Percentiles rank a stretch among this genome's conserved stretches.
phyloP scores from a whole-genome alignment of 2,329 filamentous ascomycete species.

The Metarhizium rileyi region DNA sequence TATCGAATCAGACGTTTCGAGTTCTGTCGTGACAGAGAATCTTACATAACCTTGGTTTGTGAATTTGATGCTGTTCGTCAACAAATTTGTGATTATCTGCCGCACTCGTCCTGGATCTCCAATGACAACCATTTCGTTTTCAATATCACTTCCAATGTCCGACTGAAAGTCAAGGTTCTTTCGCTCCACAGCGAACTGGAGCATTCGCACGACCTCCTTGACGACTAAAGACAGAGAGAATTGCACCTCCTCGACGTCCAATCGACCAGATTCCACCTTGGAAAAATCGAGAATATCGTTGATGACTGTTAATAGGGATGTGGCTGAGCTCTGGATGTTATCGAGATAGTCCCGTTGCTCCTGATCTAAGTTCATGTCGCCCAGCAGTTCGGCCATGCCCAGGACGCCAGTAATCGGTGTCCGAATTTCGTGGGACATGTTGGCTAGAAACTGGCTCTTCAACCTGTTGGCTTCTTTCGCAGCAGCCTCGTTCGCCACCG shows the following conservation, averaged over 20 bases:
- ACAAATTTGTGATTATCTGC: constrained; percentile 72
- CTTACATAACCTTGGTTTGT: constrained; percentile 59
- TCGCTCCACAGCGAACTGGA: constrained; percentile 72
- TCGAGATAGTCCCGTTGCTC: constrained; percentile 68
- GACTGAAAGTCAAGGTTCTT: constrained; percentile 66
- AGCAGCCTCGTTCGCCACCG: constrained; percentile 65
- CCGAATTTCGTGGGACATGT: constrained; percentile 74
- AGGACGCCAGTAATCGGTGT: constrained; percentile 74
- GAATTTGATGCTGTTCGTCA: constrained; percentile 71
- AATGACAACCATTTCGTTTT: constrained; percentile 65
- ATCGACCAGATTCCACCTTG: constrained; percentile 68
- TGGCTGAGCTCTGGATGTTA: constrained; percentile 70
- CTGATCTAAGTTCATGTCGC: constrained; percentile 56
- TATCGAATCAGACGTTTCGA: constrained; percentile 54
- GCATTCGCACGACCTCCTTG: constrained; percentile 76
- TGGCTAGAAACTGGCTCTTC: constrained; percentile 71
- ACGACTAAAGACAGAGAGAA: constrained; percentile 67
- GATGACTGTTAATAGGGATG: constrained; percentile 76
- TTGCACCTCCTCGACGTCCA: constrained; percentile 73
- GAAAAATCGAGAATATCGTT: constrained; percentile 89
- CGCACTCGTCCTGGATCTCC: constrained; percentile 77
- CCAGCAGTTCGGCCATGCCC: constrained; percentile 66
- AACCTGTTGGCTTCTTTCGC: constrained; percentile 72
- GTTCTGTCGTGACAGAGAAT: constrained; percentile 53
- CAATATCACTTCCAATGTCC: constrained; percentile 52